Evolutionary conservation across 2,329 filamentous ascomycete genomes (phyloP), one percentile per base, ranked within the genome.

Genomic region (Ophiostoma himal-ulmi): DNA sequence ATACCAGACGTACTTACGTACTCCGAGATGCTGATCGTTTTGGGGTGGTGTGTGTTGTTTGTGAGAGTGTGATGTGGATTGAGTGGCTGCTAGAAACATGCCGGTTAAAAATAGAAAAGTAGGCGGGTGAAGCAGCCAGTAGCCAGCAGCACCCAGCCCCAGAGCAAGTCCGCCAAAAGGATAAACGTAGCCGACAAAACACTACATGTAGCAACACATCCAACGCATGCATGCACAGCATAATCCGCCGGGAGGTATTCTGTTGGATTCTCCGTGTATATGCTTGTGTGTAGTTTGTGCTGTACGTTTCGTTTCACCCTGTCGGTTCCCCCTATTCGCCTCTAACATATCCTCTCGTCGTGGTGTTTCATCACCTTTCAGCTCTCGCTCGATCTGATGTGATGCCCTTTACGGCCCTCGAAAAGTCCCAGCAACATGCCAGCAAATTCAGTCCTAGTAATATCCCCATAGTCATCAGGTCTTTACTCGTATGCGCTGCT

Each of bases 401-500:
- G 60, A 60, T 41, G 14, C 26, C 30, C 30, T 8, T 66, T 30
- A n/a, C 30, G 22, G 8, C 20, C 20, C 36, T 39, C 37, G 52
- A 26, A 57, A 48, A n/a, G 44, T n/a, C 44, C 44, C 17, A 48
- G 5, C 44, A 48, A n/a, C 44, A 48, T 26, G n/a, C 52, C 52
- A 57, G 26, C 3, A 57, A 57, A 22, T 48, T 14, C 52, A 57
- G 52, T 48, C 22, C 52, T 22, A 68, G 48, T 41, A 73, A 72
- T 73, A 74, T 71, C 74, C 71, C 72, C 20, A 22, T 65, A 69
- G 5, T 77, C 77, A 78, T 75, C 79, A 78, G 78, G 41, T 14
- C 77, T 76, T 77, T 77, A 30, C 30, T 30, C 30, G 30, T 30
- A 65, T 65, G 34, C 62, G 62, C 34, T 73, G 73, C 77, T 76